These are phyloP conservation scores for Adansonia grandidieri DNA, from an alignment of 441 rosid species.

Conservation along the genomic window DNA sequence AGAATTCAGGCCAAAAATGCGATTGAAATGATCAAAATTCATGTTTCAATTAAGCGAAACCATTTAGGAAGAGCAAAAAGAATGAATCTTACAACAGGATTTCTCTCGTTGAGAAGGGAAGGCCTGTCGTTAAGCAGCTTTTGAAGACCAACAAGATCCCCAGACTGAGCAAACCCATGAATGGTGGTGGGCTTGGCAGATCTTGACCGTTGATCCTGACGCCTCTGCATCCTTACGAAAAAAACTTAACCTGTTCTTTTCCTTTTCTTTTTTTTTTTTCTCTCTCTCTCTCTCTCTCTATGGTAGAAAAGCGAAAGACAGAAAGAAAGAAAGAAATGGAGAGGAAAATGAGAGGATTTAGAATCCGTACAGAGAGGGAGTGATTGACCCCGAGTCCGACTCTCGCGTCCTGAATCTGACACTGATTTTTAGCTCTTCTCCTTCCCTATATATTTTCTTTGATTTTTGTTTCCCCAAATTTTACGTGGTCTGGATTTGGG, in stretches of 20 bases:
- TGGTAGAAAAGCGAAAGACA: background rate
- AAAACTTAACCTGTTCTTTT: background rate
- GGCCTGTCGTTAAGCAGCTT: slow-evolving; percentile 67
- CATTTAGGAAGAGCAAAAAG: background rate
- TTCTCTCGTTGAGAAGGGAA: slow-evolving; percentile 80
- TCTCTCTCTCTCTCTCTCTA: background rate
- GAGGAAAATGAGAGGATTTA: slow-evolving; percentile 1
- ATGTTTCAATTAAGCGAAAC: background rate
- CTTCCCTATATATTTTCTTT: background rate
- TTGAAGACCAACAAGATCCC: slow-evolving; percentile 73
- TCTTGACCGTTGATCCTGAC: slow-evolving; percentile 65
- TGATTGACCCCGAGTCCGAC: slow-evolving; percentile 26
- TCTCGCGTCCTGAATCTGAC: slow-evolving; percentile 20
- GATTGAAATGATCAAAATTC: background rate
- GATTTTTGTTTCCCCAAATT: background rate
- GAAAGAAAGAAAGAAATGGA: slow-evolving; percentile 1
- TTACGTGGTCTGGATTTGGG: slow-evolving; percentile 12
- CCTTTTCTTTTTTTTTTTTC: background rate
- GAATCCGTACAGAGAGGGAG: background rate
- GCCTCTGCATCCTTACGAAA: slow-evolving; percentile 54
- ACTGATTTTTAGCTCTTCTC: background rate
- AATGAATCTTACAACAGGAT: slow-evolving; percentile 19
- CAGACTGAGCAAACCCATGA: slow-evolving; percentile 80
- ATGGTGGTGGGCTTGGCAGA: slow-evolving; percentile 72
- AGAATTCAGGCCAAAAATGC: slow-evolving; percentile 12